Evolutionary conservation across 2,329 filamentous ascomycete species (phyloP).

Genomic region (Fragosphaeria purpurea): DNA sequence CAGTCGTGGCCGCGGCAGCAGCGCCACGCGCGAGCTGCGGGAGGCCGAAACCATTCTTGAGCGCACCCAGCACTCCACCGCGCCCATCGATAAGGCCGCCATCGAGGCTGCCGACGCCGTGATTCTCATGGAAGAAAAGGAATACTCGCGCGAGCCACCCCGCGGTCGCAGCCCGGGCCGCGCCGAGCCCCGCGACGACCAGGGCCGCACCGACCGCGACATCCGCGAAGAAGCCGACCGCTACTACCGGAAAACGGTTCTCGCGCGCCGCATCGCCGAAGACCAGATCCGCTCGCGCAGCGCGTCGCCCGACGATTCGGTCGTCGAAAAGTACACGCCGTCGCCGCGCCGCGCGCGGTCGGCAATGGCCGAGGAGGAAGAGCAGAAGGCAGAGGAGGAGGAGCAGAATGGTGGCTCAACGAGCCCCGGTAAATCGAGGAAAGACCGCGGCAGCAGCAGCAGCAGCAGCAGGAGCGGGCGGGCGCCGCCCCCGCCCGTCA

Average conservation of each 20-base stretch:
- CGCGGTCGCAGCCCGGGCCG: constrained; percentile 9
- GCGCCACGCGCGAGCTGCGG: constrained; percentile 39
- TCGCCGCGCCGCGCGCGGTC: no score
- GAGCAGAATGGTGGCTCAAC: neutral
- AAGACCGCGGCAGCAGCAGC: neutral
- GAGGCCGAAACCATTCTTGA: constrained; percentile 35
- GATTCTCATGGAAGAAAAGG: constrained; percentile 27
- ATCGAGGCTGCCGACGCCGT: constrained; percentile 37
- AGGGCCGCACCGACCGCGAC: constrained; percentile 13
- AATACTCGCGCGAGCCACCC: constrained; percentile 17
- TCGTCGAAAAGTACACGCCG: constrained; percentile 41
- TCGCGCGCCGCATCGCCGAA: constrained; percentile 42
- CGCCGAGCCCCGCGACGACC: constrained; percentile 8
- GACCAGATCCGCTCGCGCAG: constrained; percentile 45
- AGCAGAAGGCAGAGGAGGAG: constrained; percentile 7
- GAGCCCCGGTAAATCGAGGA: neutral
- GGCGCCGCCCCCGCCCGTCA: constrained; percentile 20
- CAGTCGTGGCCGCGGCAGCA: constrained; percentile 14
- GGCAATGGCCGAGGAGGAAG: neutral
- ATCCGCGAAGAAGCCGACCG: constrained; percentile 46
- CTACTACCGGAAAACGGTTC: constrained; percentile 44
- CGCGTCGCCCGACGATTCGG: constrained; percentile 39
- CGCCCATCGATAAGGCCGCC: constrained; percentile 34
- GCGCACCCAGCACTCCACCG: constrained; percentile 36
- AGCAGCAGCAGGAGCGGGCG: constrained; percentile 4